These are phyloP conservation scores for Yamadazyma endophytica DNA, from an alignment of 805 yeast genomes.

Conservation along the genomic window DNA sequence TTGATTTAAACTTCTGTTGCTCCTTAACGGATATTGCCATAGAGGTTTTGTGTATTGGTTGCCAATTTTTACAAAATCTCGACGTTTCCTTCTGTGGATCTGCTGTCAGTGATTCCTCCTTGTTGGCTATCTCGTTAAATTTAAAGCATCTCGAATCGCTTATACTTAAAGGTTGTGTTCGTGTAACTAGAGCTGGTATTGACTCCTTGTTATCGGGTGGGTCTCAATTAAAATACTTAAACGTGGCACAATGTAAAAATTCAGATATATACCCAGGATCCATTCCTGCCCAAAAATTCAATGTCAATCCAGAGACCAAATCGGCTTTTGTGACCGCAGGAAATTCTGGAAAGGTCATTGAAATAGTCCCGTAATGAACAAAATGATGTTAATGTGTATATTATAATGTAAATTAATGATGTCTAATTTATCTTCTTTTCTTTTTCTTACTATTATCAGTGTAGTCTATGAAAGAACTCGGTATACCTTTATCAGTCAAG, in stretches of 20 bases:
- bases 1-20: slow-evolving; percentile 73
- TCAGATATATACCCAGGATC: slow-evolving; percentile 61
- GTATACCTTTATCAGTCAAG: slow-evolving; percentile 59
- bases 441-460: slow-evolving; percentile 58
- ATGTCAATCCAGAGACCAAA: slow-evolving; percentile 47
- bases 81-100: slow-evolving; percentile 74
- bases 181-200: slow-evolving; percentile 75
- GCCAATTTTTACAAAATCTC: slow-evolving; percentile 48
- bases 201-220: slow-evolving; percentile 61
- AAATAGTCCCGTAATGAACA: slow-evolving; percentile 43
- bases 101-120: slow-evolving; percentile 70
- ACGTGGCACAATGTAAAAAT: slow-evolving; percentile 70
- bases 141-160: slow-evolving; percentile 46
- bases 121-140: slow-evolving; percentile 56
- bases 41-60: slow-evolving; percentile 64
- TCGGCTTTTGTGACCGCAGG: slow-evolving; percentile 57
- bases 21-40: slow-evolving; percentile 66
- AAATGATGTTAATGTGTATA: slow-evolving; percentile 5
- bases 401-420: slow-evolving; percentile 2
- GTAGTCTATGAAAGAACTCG: slow-evolving; percentile 58
- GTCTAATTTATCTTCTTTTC: slow-evolving; percentile 21
- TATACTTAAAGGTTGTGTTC: slow-evolving; percentile 62
- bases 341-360: slow-evolving; percentile 51
- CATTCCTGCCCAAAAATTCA: slow-evolving; percentile 52
- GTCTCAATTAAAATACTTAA: slow-evolving; percentile 46